A percentile compares a stretch with the other conserved stretches of the same genome.
Evolutionary conservation across 1,139 yeast species (phyloP).

Genomic region (Pichia terricola): DNA sequence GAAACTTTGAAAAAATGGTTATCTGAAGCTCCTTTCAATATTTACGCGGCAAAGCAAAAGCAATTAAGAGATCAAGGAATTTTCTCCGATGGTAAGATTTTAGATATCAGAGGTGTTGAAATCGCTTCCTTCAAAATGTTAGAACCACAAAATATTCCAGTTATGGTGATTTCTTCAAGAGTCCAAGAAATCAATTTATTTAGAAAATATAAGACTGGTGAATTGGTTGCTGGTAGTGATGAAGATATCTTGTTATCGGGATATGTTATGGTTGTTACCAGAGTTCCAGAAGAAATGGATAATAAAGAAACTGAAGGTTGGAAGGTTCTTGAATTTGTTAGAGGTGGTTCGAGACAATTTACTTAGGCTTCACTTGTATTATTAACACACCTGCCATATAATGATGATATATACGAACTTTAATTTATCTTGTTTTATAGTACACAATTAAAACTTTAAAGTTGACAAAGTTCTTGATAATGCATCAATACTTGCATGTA

Average conservation of each 20-base stretch:
- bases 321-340: conserved; percentile 91
- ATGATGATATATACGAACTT: neutral
- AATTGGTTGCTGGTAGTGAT: conserved; percentile 92
- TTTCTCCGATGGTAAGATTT: conserved; percentile 81
- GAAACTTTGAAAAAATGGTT: conserved; percentile 80
- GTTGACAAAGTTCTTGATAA: too few relatives aligned
- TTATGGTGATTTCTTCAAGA: conserved; percentile 86
- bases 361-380: conserved; percentile 34
- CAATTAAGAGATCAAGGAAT: conserved; percentile 88
- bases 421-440: conserved; percentile 8
- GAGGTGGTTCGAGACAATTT: conserved; percentile 88
- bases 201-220: conserved; percentile 85
- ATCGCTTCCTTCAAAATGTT: conserved; percentile 80
- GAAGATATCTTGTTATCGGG: conserved; percentile 88
- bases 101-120: conserved; percentile 94
- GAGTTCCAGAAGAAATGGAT: conserved; percentile 86
- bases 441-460: too few relatives aligned
- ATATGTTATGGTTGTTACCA: conserved; percentile 91
- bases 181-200: conserved; percentile 93
- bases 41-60: conserved; percentile 89
- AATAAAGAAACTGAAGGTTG: conserved; percentile 93
- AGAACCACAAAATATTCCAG: conserved; percentile 91
- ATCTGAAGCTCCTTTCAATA: conserved; percentile 93
- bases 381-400: neutral
- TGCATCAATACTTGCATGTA: too few relatives aligned